Percentiles rank a stretch among this genome's conserved stretches.
phyloP scores from a whole-genome alignment of 129 eudicot species.

The Saussurea involucrata region DNA sequence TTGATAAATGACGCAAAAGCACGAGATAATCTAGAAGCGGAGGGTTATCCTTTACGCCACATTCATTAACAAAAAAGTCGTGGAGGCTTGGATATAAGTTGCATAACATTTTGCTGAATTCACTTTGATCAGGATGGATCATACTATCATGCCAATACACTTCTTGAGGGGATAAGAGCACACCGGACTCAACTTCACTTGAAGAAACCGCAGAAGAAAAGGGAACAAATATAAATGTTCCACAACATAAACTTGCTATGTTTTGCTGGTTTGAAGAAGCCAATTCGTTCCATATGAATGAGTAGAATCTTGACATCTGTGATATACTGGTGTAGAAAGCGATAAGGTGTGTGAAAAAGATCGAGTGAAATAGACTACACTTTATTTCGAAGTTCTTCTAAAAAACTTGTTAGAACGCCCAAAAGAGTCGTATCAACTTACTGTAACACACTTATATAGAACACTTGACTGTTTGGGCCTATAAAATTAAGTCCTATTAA shows the following conservation, averaged over 20 bases:
- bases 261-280: constrained; percentile 41
- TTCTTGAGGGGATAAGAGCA: constrained; percentile 57
- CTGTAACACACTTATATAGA: background rate
- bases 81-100: constrained; percentile 65
- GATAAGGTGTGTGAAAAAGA: constrained; percentile 6
- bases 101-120: constrained; percentile 46
- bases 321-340: constrained; percentile 43
- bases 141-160: constrained; percentile 79
- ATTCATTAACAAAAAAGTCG: constrained; percentile 73
- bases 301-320: constrained; percentile 77
- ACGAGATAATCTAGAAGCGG: constrained; percentile 53
- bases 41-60: constrained; percentile 79
- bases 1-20: constrained; percentile 63
- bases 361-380: background rate
- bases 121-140: constrained; percentile 14
- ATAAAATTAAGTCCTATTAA: background rate
- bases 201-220: constrained; percentile 16
- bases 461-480: background rate
- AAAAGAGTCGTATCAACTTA: background rate
- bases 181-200: constrained; percentile 65
- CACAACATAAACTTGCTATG: constrained; percentile 36
- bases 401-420: background rate
- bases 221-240: constrained; percentile 78
- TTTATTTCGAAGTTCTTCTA: background rate
- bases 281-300: constrained; percentile 65